Conservation (phyloP, 2,329 filamentous ascomycete species). For the Chaetomiaceae sp. region DNA sequence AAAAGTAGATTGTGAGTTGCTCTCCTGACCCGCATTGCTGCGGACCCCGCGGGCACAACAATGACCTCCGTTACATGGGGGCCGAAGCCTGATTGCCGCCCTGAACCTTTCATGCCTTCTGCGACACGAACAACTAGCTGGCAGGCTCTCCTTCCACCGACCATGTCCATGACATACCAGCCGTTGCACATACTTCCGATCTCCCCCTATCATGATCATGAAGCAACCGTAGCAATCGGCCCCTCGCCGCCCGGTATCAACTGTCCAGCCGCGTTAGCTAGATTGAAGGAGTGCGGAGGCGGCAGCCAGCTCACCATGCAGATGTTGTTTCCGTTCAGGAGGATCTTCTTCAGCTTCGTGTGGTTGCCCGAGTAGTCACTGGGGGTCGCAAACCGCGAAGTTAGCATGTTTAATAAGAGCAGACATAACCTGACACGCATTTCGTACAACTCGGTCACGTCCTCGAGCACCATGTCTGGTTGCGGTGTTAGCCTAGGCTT, state of each 20-base stretch:
- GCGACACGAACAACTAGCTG: background rate
- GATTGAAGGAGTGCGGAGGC: background rate
- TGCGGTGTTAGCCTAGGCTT: conserved; percentile 22
- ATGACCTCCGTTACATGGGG: no score
- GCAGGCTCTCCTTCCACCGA: background rate
- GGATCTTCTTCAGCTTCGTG: conserved; percentile 85
- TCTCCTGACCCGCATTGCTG: no score
- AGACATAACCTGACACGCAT: background rate
- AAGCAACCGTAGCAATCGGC: conserved; percentile 38
- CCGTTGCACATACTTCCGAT: background rate
- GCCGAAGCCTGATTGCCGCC: no score
- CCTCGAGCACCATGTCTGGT: conserved; percentile 96
- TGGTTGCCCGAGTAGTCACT: conserved; percentile 89
- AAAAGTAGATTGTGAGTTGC: no score
- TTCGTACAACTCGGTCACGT: conserved; percentile 89
- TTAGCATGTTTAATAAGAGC: no score
- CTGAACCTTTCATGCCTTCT: no score
- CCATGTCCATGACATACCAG: background rate
- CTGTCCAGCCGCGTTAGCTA: conserved; percentile 36
- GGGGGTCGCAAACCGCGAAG: background rate
- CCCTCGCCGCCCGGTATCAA: conserved; percentile 75
- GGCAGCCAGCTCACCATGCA: conserved; percentile 72
- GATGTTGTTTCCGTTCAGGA: conserved; percentile 96
- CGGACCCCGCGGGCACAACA: no score
- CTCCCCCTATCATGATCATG: conserved; percentile 9